Evolutionary conservation across 768 basidiomycete species (phyloP), one percentile per base, ranked within the genome.

Genomic region (Leccinum variicolor): DNA sequence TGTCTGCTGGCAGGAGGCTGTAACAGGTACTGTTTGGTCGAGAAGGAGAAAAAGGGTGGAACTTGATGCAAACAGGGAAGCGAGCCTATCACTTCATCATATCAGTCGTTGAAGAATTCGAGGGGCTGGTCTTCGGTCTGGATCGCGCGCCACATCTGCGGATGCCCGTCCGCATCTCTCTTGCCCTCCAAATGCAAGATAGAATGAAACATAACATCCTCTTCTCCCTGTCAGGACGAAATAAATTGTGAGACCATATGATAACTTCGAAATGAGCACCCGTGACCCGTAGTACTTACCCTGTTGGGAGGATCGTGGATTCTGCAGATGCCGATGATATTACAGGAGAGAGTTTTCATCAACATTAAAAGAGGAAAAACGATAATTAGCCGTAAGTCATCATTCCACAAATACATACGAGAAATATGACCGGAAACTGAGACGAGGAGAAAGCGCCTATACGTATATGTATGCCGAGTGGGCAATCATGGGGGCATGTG

Each of bases 291-390:
- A n/a, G n/a, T 48, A 68, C 79, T 57, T 69, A 85, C 88, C 70
- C 81, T 78, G 74, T 87, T 86, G 2, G 85, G 87, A 52, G 89
- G 85, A 64, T 89, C 87, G 66, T 90, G 87, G 62, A 90, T 86
- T 63, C 88, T 89, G 68, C 29, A 64, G 53, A 65, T 52, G 56
- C 31, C 23, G 28, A 58, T 15, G 6, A 25, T 47, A 51, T 31
- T 33, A 17, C 47, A 50, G 8, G 17, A 33, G 33, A 52, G 10
- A 33, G 33, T 29, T 13, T 29, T 19, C 33, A 52, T 52, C 53
- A 56, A 47, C 3, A 46, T 41, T 19, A 21, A 56, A 49, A 59
- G 56, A 60, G 31, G 34, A 19, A 41, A 41, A 39, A 11, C 21
- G 17, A 26, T 58, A 56, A 41, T 7, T 39, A 17, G 23, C 14